Base-by-base conservation (phyloP, 257 asterid species). In the Schizonepeta tenuifolia region DNA sequence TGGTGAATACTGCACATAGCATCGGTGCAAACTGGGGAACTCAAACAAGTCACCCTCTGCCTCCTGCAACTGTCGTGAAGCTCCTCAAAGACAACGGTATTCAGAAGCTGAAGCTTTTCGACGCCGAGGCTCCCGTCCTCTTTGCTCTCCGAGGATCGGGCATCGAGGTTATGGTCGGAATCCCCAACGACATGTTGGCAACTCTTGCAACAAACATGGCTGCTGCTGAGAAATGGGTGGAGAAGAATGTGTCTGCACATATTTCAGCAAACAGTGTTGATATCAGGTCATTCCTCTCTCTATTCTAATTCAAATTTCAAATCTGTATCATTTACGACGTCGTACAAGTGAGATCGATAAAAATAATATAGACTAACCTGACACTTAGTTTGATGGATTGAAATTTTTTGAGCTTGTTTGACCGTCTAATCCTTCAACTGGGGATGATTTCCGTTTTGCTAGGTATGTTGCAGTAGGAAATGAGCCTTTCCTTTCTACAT, bases 1-100 rank as follows among this genome's bases (percentile, higher is more conserved):
- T 79, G 78, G 79, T 79, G n/a, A 69, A 76, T 53, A 44, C 6
- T 58, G 97, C 77, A 9, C 3, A 77, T 11, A 77, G 98, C 67
- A 86, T 91, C 10, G 98, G 98, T 53, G 96, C 87, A 3, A 93
- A 93, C 78, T 93, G 98, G 98, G 98, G 98, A 49, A 93, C 90
- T 14, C 98, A 85, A 35, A 69, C 96, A 75, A 88, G 84, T 60
- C 98, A 93, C 71, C 94, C 84, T 57, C 82, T 93, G 75, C 87
- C 86, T 40, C 96, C 94, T 22, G 21, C 87, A 4, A 84, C 65
- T 0, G 83, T 91, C 8, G 96, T 86, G 70, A 88, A 79, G 87
- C 70, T 93, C 77, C 90, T 93, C 2, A 88, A 76, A 64, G 96
- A 89, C 73, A 93, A 93, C 69, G 96, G 97, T 14, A 80, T 93